Percentiles rank a stretch among this genome's conserved stretches.
These are phyloP conservation scores for Ajuga reptans DNA, from an alignment of 305 asterid species.

Conservation along the genomic window DNA sequence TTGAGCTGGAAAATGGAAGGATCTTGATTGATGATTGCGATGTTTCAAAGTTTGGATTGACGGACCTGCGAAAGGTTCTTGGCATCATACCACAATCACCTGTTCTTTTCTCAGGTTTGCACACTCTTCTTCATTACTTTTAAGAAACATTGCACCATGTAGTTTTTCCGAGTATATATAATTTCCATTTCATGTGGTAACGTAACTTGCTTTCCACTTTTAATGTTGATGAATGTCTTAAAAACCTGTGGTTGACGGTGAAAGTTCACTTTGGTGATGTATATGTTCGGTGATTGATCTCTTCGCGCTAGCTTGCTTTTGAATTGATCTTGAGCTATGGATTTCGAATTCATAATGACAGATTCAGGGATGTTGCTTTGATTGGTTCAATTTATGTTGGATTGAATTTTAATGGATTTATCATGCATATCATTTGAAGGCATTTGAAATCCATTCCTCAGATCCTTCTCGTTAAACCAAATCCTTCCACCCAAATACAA, in stretches of 20 bases:
- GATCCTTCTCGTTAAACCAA: background rate
- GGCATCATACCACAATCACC: constrained; percentile 90
- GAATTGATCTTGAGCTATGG: background rate
- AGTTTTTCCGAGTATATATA: no score
- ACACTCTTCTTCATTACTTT: no score
- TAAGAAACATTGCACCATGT: no score
- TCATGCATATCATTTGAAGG: background rate
- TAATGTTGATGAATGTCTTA: no score
- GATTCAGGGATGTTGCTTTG: background rate
- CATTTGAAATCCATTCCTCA: background rate
- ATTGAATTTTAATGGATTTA: no score
- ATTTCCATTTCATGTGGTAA: background rate
- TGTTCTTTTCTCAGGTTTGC: constrained; percentile 84
- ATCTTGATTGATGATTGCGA: constrained; percentile 65
- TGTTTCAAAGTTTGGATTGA: constrained; percentile 58
- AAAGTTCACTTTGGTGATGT: no score
- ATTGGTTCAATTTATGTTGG: no score
- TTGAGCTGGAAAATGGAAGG: constrained; percentile 74
- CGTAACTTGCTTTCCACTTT: background rate
- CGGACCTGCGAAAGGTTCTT: constrained; percentile 66
- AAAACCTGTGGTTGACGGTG: background rate
- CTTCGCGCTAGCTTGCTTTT: background rate
- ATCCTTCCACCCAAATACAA: background rate
- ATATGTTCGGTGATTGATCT: no score
- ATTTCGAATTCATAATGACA: no score